Evolutionary conservation across 208 protist genomes (phyloP).

Genomic region (Naegleria gruberi): DNA sequence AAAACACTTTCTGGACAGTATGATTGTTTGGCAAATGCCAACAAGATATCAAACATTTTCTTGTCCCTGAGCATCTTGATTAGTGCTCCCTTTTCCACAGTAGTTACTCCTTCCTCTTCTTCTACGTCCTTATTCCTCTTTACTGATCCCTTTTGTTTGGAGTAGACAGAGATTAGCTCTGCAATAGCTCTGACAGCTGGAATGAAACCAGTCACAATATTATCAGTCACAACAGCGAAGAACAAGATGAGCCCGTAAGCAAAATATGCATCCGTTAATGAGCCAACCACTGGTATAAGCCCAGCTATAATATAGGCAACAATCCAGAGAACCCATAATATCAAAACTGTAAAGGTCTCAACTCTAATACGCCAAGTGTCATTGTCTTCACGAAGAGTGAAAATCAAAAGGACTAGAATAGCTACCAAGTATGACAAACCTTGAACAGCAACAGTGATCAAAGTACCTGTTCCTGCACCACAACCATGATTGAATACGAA

Average conservation of each 20-base stretch:
- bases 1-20: background rate
- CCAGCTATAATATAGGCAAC: background rate
- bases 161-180: too few relatives aligned
- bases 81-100: background rate
- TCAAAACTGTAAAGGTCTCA: background rate
- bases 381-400: background rate
- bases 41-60: background rate
- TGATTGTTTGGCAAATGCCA: background rate
- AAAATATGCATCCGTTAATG: background rate
- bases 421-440: background rate
- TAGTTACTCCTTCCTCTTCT: background rate
- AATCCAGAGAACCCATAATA: background rate
- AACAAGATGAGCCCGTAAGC: background rate
- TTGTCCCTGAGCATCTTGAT: background rate
- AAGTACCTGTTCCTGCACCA: background rate
- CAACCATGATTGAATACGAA: background rate
- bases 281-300: background rate
- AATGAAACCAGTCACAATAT: background rate
- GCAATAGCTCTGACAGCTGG: background rate
- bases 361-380: background rate
- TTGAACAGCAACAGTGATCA: background rate
- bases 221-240: background rate
- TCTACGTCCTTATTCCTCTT: background rate
- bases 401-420: background rate
- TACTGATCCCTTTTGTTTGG: too few relatives aligned